Base-by-base conservation (phyloP, 345 rosid species). In the Gossypium thurberi region DNA sequence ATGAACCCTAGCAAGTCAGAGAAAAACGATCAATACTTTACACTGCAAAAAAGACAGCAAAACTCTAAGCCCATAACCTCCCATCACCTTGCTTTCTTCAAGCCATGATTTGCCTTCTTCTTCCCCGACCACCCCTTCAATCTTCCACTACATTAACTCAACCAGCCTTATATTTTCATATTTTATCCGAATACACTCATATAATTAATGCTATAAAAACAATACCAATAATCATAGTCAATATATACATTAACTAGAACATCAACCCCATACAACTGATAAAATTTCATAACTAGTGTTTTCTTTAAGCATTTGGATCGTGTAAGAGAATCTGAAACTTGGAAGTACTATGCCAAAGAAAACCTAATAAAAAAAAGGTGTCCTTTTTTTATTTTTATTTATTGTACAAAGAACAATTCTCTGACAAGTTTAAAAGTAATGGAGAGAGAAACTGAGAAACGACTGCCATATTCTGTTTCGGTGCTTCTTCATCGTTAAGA, bases 41-140 rank as follows among this genome's bases (percentile, higher is more conserved):
- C 65, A 33, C 15, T 51, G 40, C 48, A 53, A 67, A 78, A 80
- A 74, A 11, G 83, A 79, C 75, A 76, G 75, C 69, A 65, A 70
- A 82, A 77, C 81, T 78, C 76, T 55, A 68, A 59, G 76, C 81
- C 77, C 83, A 77, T 63, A 59, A 59, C 64, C 42, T 59, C 64
- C 42, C 64, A 59, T 59, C 64, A 78, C 69, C 74, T 77, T 70
- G 74, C 76, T 78, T 74, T 80, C 80, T 78, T 79, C 77, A 43
- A 72, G 75, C 74, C 77, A 81, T 80, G 77, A 80, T 80, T 80
- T 78, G 55, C 79, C 81, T 66, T 78, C 71, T 58, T 12, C 53
- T n/a, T n/a, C 53, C 50, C 18, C 53, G 53, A 50, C 53, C 18
- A 50, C 6, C 5, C 8, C 56, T 69, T 78, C 56, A 56, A 72